These are phyloP conservation scores for Penicillium fimorum DNA, from an alignment of 495 filamentous ascomycete species.

Conservation along the genomic window DNA sequence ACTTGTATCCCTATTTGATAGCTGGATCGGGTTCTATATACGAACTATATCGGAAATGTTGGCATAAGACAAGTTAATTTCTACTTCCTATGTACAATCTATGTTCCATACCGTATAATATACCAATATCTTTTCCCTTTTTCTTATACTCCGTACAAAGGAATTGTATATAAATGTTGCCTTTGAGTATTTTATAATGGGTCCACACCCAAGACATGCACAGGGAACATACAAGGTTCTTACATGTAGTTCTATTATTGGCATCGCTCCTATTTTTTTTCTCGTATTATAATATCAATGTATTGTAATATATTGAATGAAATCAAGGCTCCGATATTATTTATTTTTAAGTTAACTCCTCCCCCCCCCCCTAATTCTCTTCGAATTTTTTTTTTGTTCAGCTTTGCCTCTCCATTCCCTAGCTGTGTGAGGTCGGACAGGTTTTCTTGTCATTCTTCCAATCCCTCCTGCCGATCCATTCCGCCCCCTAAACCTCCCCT, in stretches of 20 bases:
- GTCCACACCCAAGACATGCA: constrained; percentile 16
- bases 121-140: too few relatives aligned
- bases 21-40: not conserved
- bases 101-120: too few relatives aligned
- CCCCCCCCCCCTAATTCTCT: not conserved
- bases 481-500: constrained; percentile 19
- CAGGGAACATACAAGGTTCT: constrained; percentile 1
- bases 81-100: too few relatives aligned
- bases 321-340: not conserved
- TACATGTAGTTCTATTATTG: constrained; percentile 5
- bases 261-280: not conserved
- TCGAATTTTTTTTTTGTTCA: constrained; percentile 2
- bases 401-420: constrained; percentile 9
- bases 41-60: not conserved
- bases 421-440: not conserved
- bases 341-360: not conserved
- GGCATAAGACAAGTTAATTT: too few relatives aligned
- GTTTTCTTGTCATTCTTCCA: constrained; percentile 33
- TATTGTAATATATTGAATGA: not conserved
- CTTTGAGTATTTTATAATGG: constrained; percentile 1
- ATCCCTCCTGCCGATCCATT: constrained; percentile 51
- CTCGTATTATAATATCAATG: not conserved
- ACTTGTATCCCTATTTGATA: not conserved
- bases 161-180: not conserved
- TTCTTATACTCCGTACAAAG: not conserved